Percentiles rank a stretch among this genome's conserved stretches.
These are phyloP conservation scores for Novymonas esmeraldas DNA, from an alignment of 208 protist species.

Conservation along the genomic window DNA sequence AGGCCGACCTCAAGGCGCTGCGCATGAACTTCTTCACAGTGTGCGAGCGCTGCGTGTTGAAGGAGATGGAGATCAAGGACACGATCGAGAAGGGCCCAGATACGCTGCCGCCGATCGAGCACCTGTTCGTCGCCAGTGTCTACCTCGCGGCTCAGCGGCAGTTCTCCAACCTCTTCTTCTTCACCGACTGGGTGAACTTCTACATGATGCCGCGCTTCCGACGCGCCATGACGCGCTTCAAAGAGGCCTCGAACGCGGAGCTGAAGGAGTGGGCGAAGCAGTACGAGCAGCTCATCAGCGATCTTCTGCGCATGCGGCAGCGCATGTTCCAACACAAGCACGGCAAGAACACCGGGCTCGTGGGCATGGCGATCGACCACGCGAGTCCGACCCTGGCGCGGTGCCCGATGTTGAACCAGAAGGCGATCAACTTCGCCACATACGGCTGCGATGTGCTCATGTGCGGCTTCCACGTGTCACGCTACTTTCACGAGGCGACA, in stretches of 20 bases:
- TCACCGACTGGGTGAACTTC: conserved; percentile 66
- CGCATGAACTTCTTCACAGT: conserved; percentile 91
- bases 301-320: conserved; percentile 81
- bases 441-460: conserved; percentile 76
- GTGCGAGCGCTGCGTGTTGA: conserved; percentile 77
- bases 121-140: conserved; percentile 85
- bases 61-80: conserved; percentile 91
- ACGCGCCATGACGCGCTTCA: conserved; percentile 72
- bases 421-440: conserved; percentile 89
- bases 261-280: conserved; percentile 90
- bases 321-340: conserved; percentile 90
- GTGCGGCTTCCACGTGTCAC: conserved; percentile 85
- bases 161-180: conserved; percentile 89
- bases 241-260: conserved; percentile 80
- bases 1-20: conserved; percentile 74
- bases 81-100: conserved; percentile 79
- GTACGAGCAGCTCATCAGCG: conserved; percentile 84
- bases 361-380: conserved; percentile 78
- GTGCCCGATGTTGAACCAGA: conserved; percentile 90
- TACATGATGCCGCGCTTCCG: conserved; percentile 83
- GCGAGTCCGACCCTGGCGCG: conserved; percentile 69
- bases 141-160: conserved; percentile 78
- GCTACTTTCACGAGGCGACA: conserved; percentile 92
- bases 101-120: conserved; percentile 73
- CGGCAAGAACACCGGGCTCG: conserved; percentile 54